Base-by-base conservation (phyloP, 331 rosid genomes). In the Pyrus hybrid region DNA sequence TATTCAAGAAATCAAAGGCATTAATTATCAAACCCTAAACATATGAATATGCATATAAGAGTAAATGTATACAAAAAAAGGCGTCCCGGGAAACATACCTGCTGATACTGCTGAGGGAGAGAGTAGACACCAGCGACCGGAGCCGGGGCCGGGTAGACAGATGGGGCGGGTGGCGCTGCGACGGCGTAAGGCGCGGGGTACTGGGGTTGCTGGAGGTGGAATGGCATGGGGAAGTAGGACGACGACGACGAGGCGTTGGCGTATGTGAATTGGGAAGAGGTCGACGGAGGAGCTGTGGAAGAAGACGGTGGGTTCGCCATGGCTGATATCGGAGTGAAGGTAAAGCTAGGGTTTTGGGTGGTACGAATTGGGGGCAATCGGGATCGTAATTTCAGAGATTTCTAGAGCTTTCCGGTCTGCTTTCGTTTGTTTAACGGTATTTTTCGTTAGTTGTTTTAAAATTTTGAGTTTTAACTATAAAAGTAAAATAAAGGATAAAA, bases 131-230 rank as follows among this genome's bases (percentile, higher is more conserved):
- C 79, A 47, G 88, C 67, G 9, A 70, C 84, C 4, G 88, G 81
- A 6, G 90, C 83, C 4, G 93, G 83, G n/a, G 90, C 77, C 1
- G 89, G 86, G 41, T 86, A 82, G 13, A 84, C 74, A 2, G 89
- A 71, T 4, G 85, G 67, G 11, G 85, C 33, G 26, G 93, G 60
- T 2, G 79, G 75, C 16, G 74, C 74, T 12, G 84, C 57, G n/a
- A 88, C 81, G 32, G 66, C 93, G 72, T 87, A 88, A 13, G 90
- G 83, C 11, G 90, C 32, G 3, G 89, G 83, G 81, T 84, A 89
- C 74, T 86, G 91, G 21, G 96, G 80, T 67, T 88, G 96, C 83
- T 89, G 97, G 79, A 93, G 92, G 78, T 93, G 98, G 71, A 93
- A 91, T 23, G 97, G 98, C 18, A 84, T 47, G 58, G 98, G 97